Percentiles rank a stretch among this genome's conserved stretches.
Conservation (phyloP, 2,329 filamentous ascomycete species). For the Proliferodiscus dingleyae region DNA sequence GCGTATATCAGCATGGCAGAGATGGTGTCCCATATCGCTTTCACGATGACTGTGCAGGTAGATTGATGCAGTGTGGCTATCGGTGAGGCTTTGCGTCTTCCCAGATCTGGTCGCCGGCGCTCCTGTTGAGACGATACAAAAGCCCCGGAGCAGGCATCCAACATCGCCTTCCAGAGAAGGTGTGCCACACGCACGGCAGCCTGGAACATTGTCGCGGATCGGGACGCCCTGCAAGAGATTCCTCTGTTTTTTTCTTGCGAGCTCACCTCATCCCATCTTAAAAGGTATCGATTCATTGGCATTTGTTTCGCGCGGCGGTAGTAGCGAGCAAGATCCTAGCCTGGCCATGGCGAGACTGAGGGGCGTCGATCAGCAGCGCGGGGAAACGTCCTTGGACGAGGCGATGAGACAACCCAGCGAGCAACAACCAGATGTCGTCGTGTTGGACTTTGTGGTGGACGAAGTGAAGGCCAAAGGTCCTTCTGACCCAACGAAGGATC, state of each 20-base stretch:
- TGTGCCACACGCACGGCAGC: constrained; percentile 4
- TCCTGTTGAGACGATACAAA: background rate
- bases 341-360: constrained; percentile 11
- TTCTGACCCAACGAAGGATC: constrained; percentile 40
- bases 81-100: background rate
- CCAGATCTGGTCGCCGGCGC: background rate
- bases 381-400: constrained; percentile 33
- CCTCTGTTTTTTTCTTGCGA: constrained; percentile 1
- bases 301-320: background rate
- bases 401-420: constrained; percentile 39
- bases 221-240: background rate
- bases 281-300: background rate
- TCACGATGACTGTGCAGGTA: background rate
- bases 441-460: constrained; percentile 34
- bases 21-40: background rate
- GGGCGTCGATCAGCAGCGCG: background rate
- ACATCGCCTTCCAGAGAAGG: background rate
- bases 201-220: background rate
- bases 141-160: background rate
- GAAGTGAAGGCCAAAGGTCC: constrained; percentile 30
- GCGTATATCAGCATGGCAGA: background rate
- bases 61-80: background rate
- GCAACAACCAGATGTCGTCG: constrained; percentile 35
- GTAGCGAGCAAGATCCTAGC: constrained; percentile 2
- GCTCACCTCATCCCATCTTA: background rate